phyloP scores from a whole-genome alignment of 768 basidiomycete species.

The Trametes villosa region DNA sequence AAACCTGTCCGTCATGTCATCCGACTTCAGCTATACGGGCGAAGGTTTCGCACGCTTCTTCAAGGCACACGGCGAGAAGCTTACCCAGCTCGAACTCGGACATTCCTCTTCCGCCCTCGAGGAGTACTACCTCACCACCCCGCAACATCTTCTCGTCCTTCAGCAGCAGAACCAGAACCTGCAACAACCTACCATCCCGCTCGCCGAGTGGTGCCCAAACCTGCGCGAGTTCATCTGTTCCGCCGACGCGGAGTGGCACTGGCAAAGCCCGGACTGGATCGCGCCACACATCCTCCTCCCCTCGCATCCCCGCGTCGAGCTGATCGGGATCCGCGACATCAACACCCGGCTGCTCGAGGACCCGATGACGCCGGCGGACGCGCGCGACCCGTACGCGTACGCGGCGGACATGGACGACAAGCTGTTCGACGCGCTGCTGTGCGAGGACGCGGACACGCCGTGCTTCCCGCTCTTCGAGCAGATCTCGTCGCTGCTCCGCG shows the following conservation, averaged over 20 bases:
- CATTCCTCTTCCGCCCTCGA: conserved; percentile 70
- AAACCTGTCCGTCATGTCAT: conserved; percentile 68
- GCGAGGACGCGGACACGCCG: conserved; percentile 42
- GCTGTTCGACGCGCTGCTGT: conserved; percentile 20
- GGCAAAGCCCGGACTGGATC: conserved; percentile 81
- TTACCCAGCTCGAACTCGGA: conserved; percentile 71
- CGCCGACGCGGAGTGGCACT: conserved; percentile 82
- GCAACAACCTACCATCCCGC: conserved; percentile 41
- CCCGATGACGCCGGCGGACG: conserved; percentile 28
- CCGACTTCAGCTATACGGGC: conserved; percentile 73
- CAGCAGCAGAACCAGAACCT: conserved; percentile 24
- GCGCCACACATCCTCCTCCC: conserved; percentile 75
- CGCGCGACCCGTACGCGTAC: not conserved
- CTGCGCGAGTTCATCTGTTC: conserved; percentile 71
- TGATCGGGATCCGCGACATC: conserved; percentile 76
- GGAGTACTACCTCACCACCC: conserved; percentile 64
- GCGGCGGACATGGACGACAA: conserved; percentile 2
- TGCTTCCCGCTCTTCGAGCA: conserved; percentile 72
- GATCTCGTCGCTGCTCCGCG: conserved; percentile 58
- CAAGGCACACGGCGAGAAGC: conserved; percentile 61
- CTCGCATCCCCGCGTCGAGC: conserved; percentile 59
- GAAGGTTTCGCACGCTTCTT: conserved; percentile 70
- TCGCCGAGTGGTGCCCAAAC: conserved; percentile 74
- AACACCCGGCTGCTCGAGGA: conserved; percentile 60
- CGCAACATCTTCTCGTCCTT: conserved; percentile 31